phyloP scores from a whole-genome alignment of 805 yeast species.

The Grigorovia jiainica region DNA sequence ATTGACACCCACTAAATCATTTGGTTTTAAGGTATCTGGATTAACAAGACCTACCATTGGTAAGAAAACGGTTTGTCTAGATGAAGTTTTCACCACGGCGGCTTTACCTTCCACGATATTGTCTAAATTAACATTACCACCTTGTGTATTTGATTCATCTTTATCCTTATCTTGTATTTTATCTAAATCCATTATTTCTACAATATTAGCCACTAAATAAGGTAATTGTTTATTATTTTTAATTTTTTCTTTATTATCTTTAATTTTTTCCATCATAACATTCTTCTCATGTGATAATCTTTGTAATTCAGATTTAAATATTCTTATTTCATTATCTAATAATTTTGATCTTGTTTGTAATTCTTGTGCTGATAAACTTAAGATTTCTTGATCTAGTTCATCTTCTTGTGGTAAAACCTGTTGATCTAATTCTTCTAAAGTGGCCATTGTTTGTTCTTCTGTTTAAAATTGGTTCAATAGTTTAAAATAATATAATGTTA shows the following conservation, averaged over 20 bases:
- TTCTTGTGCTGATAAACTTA: slow-evolving; percentile 69
- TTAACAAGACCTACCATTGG: slow-evolving; percentile 95
- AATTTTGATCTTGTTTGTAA: slow-evolving; percentile 77
- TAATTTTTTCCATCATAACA: slow-evolving; percentile 86
- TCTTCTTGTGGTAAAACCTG: slow-evolving; percentile 37
- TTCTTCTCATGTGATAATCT: slow-evolving; percentile 86
- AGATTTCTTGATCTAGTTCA: slow-evolving; percentile 74
- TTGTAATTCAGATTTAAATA: slow-evolving; percentile 86
- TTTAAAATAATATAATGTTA: no score
- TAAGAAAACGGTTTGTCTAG: slow-evolving; percentile 92
- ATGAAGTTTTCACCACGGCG: slow-evolving; percentile 96
- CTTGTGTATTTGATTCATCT: slow-evolving; percentile 52
- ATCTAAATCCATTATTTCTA: slow-evolving; percentile 81
- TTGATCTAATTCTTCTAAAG: slow-evolving; percentile 71
- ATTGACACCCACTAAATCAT: slow-evolving; percentile 94
- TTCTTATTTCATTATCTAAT: slow-evolving; percentile 89
- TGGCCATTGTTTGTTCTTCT: slow-evolving; percentile 67
- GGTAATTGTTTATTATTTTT: slow-evolving; percentile 93
- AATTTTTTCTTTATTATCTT: slow-evolving; percentile 92
- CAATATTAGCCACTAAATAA: slow-evolving; percentile 91
- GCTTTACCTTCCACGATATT: slow-evolving; percentile 88
- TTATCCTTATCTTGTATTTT: slow-evolving; percentile 71
- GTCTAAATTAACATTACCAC: slow-evolving; percentile 90
- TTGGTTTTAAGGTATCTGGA: slow-evolving; percentile 87
- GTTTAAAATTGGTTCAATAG: no score